Conservation (phyloP, 148 eudicot species). For the Cornus controversa region DNA sequence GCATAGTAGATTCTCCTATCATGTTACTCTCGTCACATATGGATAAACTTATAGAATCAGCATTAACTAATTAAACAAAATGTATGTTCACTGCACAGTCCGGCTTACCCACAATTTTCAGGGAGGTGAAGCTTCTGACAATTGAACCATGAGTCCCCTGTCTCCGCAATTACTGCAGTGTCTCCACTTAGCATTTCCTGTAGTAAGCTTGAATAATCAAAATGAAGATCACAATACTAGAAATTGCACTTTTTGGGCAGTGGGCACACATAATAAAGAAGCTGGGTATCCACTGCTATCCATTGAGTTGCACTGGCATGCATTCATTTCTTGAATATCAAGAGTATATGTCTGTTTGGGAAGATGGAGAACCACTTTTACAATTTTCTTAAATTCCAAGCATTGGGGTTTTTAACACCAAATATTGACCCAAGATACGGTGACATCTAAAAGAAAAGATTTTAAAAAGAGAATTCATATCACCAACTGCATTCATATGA, state of each 20-base stretch:
- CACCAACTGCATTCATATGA: no score
- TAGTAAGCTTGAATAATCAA: conserved; percentile 16
- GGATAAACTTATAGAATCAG: neutral
- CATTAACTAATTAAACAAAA: neutral
- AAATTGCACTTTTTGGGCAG: no score
- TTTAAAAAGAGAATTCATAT: no score
- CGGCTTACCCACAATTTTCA: conserved; percentile 69
- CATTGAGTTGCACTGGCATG: neutral
- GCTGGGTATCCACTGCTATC: neutral
- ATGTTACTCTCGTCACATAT: neutral
- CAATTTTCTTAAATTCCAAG: neutral
- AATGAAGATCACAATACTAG: neutral
- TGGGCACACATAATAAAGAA: neutral
- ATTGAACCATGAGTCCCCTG: conserved; percentile 84
- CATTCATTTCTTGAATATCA: neutral
- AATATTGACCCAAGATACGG: neutral
- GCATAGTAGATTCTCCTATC: neutral
- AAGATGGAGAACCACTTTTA: neutral
- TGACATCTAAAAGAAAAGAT: no score
- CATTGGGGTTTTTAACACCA: neutral
- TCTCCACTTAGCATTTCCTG: conserved; percentile 78
- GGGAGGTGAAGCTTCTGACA: conserved; percentile 83
- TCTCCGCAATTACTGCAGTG: conserved; percentile 70
- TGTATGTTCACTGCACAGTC: neutral
- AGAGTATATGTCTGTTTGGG: neutral